Evolutionary conservation across 2,329 filamentous ascomycete species (phyloP).

Genomic region (Fusarium sp.): DNA sequence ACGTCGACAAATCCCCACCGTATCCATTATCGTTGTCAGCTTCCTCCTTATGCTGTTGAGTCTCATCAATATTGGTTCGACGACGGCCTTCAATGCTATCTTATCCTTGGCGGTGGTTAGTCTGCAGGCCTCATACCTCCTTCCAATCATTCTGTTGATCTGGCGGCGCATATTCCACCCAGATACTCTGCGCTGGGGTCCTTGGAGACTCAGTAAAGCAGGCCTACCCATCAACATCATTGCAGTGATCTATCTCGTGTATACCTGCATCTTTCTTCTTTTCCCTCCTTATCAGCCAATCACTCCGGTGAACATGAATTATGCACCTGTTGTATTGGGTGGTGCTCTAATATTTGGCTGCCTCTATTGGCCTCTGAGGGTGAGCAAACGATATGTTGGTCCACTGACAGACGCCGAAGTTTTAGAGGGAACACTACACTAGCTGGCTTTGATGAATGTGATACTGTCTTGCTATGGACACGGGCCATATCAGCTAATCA

Average conservation of each 20-base stretch:
- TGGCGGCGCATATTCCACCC: constrained; percentile 23
- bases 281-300: constrained; percentile 29
- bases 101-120: constrained; percentile 26
- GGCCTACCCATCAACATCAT: constrained; percentile 21
- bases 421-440: background rate
- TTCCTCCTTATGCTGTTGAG: constrained; percentile 25
- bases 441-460: background rate
- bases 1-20: constrained; percentile 11
- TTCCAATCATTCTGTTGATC: constrained; percentile 15
- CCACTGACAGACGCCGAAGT: background rate
- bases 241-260: constrained; percentile 11
- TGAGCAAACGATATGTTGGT: constrained; percentile 20
- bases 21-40: constrained; percentile 5
- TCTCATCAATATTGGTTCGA: constrained; percentile 37
- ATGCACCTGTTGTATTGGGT: constrained; percentile 22
- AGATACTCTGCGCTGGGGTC: constrained; percentile 19
- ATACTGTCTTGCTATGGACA: no score
- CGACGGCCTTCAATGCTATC: constrained; percentile 34
- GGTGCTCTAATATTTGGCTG: constrained; percentile 22
- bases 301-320: constrained; percentile 30
- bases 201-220: constrained; percentile 19
- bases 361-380: constrained; percentile 28
- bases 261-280: constrained; percentile 22
- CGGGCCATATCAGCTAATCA: no score
- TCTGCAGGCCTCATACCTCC: constrained; percentile 25